Evolutionary conservation across 305 asterid genomes (phyloP).

Genomic region (Fraxinus ornus): DNA sequence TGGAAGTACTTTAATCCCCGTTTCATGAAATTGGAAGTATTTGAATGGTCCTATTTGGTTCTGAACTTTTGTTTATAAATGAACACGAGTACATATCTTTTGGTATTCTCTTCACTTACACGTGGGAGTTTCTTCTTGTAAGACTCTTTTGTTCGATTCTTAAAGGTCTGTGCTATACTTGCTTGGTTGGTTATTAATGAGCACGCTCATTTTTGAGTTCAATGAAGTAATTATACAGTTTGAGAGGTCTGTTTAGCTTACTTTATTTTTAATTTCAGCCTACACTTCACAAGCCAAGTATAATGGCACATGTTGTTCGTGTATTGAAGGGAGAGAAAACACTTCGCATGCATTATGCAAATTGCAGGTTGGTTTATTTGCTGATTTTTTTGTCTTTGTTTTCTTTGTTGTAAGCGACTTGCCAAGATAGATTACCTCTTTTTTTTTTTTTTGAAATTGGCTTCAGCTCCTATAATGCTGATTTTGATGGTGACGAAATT

Average conservation of each 20-base stretch:
- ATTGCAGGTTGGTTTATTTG: constrained; percentile 78
- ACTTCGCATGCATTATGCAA: constrained; percentile 98
- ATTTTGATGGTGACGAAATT: constrained; percentile 98
- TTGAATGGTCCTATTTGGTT: background rate
- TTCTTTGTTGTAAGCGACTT: constrained; percentile 16
- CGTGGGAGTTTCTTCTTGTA: constrained; percentile 2
- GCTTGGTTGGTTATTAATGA: constrained; percentile 15
- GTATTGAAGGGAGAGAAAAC: constrained; percentile 95
- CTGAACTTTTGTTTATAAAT: constrained; percentile 3
- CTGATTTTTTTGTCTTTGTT: background rate
- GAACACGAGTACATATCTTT: background rate
- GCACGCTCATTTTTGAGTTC: constrained; percentile 1
- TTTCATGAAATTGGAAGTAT: background rate
- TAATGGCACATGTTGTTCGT: constrained; percentile 98
- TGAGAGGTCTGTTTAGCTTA: constrained; percentile 14
- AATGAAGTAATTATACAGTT: background rate
- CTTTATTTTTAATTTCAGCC: constrained; percentile 59
- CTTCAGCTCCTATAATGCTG: constrained; percentile 93
- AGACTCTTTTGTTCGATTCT: background rate
- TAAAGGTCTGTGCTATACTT: background rate
- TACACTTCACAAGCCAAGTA: constrained; percentile 98
- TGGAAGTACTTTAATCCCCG: background rate
- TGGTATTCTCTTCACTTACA: background rate
- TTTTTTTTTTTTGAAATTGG: constrained; percentile 15
- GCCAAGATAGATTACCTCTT: constrained; percentile 27